Evolutionary conservation across 305 asterid species (phyloP), one percentile per base, ranked within the genome.

Genomic region (Fraxinus sp.): DNA sequence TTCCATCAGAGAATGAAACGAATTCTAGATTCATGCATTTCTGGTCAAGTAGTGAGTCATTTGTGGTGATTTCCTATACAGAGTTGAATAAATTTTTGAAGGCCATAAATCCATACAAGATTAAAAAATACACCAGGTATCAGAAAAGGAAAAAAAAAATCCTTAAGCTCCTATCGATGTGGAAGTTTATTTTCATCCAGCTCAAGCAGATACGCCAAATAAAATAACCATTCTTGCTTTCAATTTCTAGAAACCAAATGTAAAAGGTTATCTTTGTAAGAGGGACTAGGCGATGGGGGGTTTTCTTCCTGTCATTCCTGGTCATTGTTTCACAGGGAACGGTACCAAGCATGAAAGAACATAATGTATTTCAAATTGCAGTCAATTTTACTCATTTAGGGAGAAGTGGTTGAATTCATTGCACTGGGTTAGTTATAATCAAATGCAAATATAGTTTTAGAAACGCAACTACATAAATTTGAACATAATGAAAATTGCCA

Each of bases 1-100:
- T 97, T 82, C 95, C 93, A 86, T 97, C 99, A 57, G 92, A 78
- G 82, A 86, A 90, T 57, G 99, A 97, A 80, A 90, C 79, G 79
- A 93, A 93, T 80, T 97, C 98, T 88, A 97, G 85, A 79, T 86
- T 88, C 87, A 92, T 85, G 84, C 77, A 73, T 85, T 89, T 91
- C 84, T 86, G 86, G 81, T 89, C 82, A 70, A 66, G 79, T 71
- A 83, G 89, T 16, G 86, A 83, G 75, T 85, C 87, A 35, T 36
- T 80, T 33, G 74, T 62, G 28, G 82, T 11, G 86, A 80, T 49
- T 83, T 77, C 93, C 96, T 91, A 93, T 46, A 77, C 72, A 72
- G 49, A 11, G 36, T 79, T 32, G 16, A 8, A 7, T 66, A 26
- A 32, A 43, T 62, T 57, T 41, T 64, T 24, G 18, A 26, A 3